Conservation (phyloP, 108 stramenopile genomes). For the Pseudonitzschia pungens region DNA sequence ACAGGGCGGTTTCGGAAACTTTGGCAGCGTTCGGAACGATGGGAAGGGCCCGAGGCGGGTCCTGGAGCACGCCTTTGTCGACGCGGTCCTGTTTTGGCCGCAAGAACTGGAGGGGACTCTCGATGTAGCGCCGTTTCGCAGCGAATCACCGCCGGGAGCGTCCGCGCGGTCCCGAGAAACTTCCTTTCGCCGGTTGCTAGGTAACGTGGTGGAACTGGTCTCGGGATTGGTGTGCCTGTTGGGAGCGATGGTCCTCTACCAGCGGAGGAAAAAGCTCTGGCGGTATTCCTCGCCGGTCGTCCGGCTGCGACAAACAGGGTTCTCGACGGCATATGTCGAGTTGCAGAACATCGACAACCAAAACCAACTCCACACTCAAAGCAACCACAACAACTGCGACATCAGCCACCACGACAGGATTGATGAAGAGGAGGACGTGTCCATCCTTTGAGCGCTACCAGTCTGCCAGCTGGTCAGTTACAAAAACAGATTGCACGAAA, state of each 20-base stretch:
- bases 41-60: not conserved
- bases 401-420: not conserved
- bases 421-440: not conserved
- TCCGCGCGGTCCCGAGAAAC: not conserved
- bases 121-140: not conserved
- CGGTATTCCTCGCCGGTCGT: not conserved
- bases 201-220: no score
- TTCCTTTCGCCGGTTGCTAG: no score
- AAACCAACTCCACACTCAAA: no score
- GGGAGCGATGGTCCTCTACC: not conserved
- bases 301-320: not conserved
- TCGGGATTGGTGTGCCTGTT: not conserved
- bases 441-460: no score
- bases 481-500: no score
- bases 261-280: not conserved
- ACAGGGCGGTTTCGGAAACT: constrained; percentile 14
- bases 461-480: no score
- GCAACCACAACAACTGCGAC: not conserved
- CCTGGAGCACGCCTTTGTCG: constrained; percentile 1
- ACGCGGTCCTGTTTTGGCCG: not conserved
- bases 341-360: not conserved
- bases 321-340: not conserved
- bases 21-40: constrained; percentile 1
- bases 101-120: not conserved
- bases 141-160: not conserved